Evolutionary conservation across 306 rosid species (phyloP).

Genomic region (Morella rubra): DNA sequence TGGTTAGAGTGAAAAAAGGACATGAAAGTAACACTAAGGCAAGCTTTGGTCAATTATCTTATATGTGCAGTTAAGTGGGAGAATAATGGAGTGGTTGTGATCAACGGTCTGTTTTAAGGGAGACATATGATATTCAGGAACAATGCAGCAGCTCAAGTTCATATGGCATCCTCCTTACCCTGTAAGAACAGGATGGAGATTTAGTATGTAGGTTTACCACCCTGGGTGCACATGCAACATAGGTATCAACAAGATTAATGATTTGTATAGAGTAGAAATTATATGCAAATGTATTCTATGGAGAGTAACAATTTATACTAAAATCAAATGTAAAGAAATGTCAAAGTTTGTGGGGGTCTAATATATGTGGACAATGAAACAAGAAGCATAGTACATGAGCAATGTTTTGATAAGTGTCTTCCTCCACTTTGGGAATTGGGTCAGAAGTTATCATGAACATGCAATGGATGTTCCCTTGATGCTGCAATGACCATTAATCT

Average conservation of each 20-base stretch:
- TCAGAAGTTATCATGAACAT: neutral
- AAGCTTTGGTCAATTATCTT: neutral
- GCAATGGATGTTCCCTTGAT: neutral
- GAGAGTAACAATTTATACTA: neutral
- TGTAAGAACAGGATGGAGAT: neutral
- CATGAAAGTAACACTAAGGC: neutral
- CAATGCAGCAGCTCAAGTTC: neutral
- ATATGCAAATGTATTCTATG: neutral
- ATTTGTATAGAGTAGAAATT: neutral
- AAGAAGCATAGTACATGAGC: neutral
- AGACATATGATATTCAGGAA: too few relatives aligned
- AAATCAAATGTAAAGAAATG: neutral
- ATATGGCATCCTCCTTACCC: neutral
- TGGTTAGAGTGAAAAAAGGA: neutral
- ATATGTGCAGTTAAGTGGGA: neutral
- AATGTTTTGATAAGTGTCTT: neutral
- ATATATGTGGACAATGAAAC: neutral
- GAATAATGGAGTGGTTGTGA: neutral
- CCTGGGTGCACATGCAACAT: neutral
- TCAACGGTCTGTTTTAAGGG: neutral
- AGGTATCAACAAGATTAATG: neutral
- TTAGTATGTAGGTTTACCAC: neutral
- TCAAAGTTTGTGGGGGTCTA: neutral
- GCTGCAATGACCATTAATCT: neutral
- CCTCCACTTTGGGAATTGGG: neutral